Percentiles rank a stretch among this genome's conserved stretches.
Evolutionary conservation across 2,329 filamentous ascomycete genomes (phyloP).

Genomic region (Macroventuria anomochaeta): DNA sequence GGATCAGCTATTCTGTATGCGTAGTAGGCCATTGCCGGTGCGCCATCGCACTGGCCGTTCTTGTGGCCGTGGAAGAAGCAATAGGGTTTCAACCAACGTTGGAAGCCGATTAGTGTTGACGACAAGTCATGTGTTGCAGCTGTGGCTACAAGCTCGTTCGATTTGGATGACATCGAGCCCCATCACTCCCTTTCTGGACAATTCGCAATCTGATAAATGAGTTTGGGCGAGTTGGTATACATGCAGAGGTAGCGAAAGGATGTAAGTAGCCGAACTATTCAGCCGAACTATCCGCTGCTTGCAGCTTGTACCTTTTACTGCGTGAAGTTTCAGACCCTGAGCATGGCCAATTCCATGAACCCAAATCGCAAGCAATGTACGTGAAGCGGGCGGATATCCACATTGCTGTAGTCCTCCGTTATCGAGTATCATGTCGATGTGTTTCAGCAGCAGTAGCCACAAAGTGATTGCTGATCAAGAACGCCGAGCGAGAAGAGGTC

Average conservation of each 20-base stretch:
- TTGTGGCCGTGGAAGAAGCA: constrained; percentile 24
- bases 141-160: constrained; percentile 12
- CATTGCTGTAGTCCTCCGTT: background rate
- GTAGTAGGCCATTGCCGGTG: constrained; percentile 20
- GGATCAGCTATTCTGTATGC: constrained; percentile 22
- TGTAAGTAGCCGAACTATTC: constrained; percentile 4
- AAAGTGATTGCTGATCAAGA: constrained; percentile 1
- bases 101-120: constrained; percentile 22
- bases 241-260: constrained; percentile 2
- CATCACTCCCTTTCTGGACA: constrained; percentile 7
- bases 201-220: constrained; percentile 4
- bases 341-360: constrained; percentile 3
- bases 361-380: constrained; percentile 3
- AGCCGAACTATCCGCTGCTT: constrained; percentile 26
- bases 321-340: background rate
- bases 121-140: constrained; percentile 29
- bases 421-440: background rate
- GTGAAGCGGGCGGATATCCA: constrained; percentile 5
- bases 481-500: constrained; percentile 1
- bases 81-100: constrained; percentile 29
- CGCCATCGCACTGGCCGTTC: constrained; percentile 22
- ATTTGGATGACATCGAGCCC: constrained; percentile 6
- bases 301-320: background rate
- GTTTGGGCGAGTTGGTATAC: constrained; percentile 21
- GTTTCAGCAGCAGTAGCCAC: constrained; percentile 5